phyloP scores from a whole-genome alignment of 2,329 filamentous ascomycete species.

The Penicillium fuscoglaucum region DNA sequence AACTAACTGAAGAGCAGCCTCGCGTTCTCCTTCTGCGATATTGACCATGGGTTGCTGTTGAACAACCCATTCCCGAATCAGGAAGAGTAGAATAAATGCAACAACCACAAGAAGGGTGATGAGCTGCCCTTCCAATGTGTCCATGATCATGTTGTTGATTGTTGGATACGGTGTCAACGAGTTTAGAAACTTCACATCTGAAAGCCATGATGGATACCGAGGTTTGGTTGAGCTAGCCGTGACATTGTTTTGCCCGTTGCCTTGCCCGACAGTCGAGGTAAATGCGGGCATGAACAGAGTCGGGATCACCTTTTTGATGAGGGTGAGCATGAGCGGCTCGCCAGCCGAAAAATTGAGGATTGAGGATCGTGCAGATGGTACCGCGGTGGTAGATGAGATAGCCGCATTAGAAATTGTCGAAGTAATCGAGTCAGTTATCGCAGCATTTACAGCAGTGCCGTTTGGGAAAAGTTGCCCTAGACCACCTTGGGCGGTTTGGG shows the following conservation, averaged over 20 bases:
- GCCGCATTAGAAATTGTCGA: slow-evolving; percentile 28
- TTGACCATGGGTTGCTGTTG: slow-evolving; percentile 95
- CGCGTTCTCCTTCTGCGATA: slow-evolving; percentile 60
- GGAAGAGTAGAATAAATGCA: slow-evolving; percentile 92
- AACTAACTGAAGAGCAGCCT: slow-evolving; percentile 52
- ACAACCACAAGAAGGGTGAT: slow-evolving; percentile 90
- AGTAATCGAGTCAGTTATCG: slow-evolving; percentile 24
- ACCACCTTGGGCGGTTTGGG: slow-evolving; percentile 19
- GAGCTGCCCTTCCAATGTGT: slow-evolving; percentile 86
- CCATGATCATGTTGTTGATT: slow-evolving; percentile 76
- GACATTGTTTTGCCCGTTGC: slow-evolving; percentile 27
- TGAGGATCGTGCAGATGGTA: slow-evolving; percentile 39
- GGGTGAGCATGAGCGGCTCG: slow-evolving; percentile 49
- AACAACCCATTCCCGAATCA: slow-evolving; percentile 96
- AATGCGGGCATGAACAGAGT: slow-evolving; percentile 36
- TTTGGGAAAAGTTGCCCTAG: slow-evolving; percentile 29
- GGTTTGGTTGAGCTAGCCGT: slow-evolving; percentile 31
- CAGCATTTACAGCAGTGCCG: slow-evolving; percentile 26
- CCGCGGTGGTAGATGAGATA: slow-evolving; percentile 25
- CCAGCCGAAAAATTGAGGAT: slow-evolving; percentile 44
- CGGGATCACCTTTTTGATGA: slow-evolving; percentile 48
- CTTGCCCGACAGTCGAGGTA: slow-evolving; percentile 31
- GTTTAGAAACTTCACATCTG: slow-evolving; percentile 58
- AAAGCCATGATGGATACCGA: slow-evolving; percentile 54
- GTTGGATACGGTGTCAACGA: slow-evolving; percentile 64